Conservation (phyloP, 352 stramenopile species). For the Phytophthora chlamydospora region DNA sequence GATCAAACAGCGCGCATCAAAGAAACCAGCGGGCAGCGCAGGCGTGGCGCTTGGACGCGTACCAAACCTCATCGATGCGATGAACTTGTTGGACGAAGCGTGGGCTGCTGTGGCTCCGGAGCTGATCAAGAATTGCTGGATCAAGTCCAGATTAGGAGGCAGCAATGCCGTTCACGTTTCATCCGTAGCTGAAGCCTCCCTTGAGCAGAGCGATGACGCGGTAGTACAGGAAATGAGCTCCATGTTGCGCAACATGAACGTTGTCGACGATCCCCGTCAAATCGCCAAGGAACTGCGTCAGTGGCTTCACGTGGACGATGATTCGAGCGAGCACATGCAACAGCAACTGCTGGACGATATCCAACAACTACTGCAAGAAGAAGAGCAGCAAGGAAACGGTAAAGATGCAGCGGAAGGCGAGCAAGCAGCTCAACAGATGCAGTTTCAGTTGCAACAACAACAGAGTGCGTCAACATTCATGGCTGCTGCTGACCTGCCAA, state of each 20-base stretch:
- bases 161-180: constrained; percentile 9
- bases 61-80: constrained; percentile 52
- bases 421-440: constrained; percentile 18
- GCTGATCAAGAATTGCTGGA: constrained; percentile 41
- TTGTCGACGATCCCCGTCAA: constrained; percentile 37
- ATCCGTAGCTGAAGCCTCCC: background rate
- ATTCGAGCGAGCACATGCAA: constrained; percentile 59
- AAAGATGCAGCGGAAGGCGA: constrained; percentile 4
- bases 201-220: constrained; percentile 39
- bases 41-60: constrained; percentile 44
- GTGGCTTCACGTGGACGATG: constrained; percentile 50
- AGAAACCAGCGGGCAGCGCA: constrained; percentile 37
- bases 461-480: constrained; percentile 15
- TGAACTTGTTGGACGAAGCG: constrained; percentile 48
- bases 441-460: constrained; percentile 22
- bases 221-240: constrained; percentile 46
- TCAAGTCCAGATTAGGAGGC: constrained; percentile 33
- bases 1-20: constrained; percentile 46
- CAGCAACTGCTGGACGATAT: constrained; percentile 53
- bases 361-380: constrained; percentile 47
- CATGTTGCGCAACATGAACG: constrained; percentile 38
- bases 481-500: constrained; percentile 7
- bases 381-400: constrained; percentile 31
- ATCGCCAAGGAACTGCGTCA: constrained; percentile 48
- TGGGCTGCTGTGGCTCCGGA: constrained; percentile 34